phyloP scores from a whole-genome alignment of 805 yeast species.

The Lachancea thermotolerans region DNA sequence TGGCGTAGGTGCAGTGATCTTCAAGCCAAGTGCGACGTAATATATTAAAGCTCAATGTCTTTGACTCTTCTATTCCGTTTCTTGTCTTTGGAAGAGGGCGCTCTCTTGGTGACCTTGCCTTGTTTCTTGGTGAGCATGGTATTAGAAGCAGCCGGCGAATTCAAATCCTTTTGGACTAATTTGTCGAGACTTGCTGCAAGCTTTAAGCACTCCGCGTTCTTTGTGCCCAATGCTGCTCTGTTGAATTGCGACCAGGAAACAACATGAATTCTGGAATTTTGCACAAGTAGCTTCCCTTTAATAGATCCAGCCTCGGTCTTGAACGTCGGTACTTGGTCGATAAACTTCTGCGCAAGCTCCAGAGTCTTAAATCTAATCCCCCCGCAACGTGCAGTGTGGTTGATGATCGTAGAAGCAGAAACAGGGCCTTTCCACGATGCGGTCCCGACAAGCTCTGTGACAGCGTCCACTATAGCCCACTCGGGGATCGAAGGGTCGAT shows the following conservation, averaged over 20 bases:
- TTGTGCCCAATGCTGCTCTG: slow-evolving; percentile 19
- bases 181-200: slow-evolving; percentile 16
- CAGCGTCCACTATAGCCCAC: slow-evolving; percentile 34
- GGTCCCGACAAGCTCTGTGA: slow-evolving; percentile 24
- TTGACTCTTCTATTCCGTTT: not conserved
- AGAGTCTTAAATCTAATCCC: slow-evolving; percentile 20
- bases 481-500: slow-evolving; percentile 61
- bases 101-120: slow-evolving; percentile 13
- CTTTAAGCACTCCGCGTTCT: slow-evolving; percentile 17
- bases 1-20: no score
- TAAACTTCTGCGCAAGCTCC: slow-evolving; percentile 4
- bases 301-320: not conserved
- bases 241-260: slow-evolving; percentile 5
- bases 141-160: not conserved
- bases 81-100: not conserved
- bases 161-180: slow-evolving; percentile 8
- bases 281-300: slow-evolving; percentile 6
- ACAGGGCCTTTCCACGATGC: slow-evolving; percentile 18
- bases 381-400: slow-evolving; percentile 25
- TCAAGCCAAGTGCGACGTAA: no score
- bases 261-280: slow-evolving; percentile 5
- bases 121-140: slow-evolving; percentile 7
- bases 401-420: slow-evolving; percentile 17
- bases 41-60: slow-evolving; percentile 3
- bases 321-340: not conserved